Evolutionary conservation across 2,329 filamentous ascomycete species (phyloP).

Genomic region (Balansia obtecta): DNA sequence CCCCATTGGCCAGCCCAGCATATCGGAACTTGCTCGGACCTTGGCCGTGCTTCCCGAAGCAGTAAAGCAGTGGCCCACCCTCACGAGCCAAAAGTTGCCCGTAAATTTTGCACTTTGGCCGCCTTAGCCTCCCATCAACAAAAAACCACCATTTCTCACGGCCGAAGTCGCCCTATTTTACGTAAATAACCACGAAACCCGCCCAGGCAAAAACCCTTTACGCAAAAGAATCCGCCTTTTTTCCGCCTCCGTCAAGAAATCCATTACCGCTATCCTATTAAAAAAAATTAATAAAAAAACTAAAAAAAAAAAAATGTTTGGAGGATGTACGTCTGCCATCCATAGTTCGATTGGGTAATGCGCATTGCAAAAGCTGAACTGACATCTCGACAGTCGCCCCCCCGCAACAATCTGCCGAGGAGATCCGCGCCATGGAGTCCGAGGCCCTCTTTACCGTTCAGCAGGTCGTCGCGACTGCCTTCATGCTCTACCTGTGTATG

Average conservation of each 20-base stretch:
- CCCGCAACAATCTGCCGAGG: conserved; percentile 56
- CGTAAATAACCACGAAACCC: conserved; percentile 9
- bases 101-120: conserved; percentile 1
- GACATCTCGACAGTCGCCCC: conserved; percentile 41
- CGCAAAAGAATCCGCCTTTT: conserved; percentile 1
- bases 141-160: background rate
- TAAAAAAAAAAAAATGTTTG: conserved; percentile 13
- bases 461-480: conserved; percentile 50
- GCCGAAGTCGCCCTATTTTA: conserved; percentile 13
- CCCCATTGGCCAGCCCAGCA: background rate
- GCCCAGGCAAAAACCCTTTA: background rate
- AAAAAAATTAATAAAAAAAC: no score
- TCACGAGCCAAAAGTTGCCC: background rate
- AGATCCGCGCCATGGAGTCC: conserved; percentile 57
- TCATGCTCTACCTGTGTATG: conserved; percentile 68
- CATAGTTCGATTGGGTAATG: conserved; percentile 4
- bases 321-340: conserved; percentile 27
- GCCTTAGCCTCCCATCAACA: background rate
- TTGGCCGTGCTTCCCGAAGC: background rate
- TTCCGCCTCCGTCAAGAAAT: background rate
- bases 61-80: background rate
- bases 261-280: background rate
- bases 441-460: conserved; percentile 57
- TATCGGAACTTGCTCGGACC: background rate
- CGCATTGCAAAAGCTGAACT: conserved; percentile 13